Base-by-base conservation (phyloP, 192 early-diverging fungal species). In the Backusella liffmaniae region DNA sequence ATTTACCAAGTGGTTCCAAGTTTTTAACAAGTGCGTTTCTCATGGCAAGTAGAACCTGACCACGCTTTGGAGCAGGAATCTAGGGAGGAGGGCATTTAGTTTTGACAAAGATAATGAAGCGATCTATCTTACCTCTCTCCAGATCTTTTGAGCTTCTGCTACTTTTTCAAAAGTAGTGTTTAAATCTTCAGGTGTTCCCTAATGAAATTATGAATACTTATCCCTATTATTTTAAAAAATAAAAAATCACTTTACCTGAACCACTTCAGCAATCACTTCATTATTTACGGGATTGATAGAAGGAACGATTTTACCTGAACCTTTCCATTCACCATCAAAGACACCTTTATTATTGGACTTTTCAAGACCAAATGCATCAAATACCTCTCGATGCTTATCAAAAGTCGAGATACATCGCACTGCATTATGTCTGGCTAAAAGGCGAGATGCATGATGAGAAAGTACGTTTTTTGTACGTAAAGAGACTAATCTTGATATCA, bases 31-130 rank as follows among this genome's bases (percentile, higher is more conserved):
- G 87, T 34, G 91, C 91, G 67, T 94, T 90, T 66, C 96, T 88
- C 90, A 98, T 97, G 73, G 94, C 91, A 30, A 95, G 88, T 35
- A 98, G 89, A 62, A 98, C 89, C 72, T 96, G 93, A 42, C 97
- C 97, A 69, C 97, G 90, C 77, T 91, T 88, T 23, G 97, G 97
- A 32, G 92, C 91, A 15, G 97, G 95, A 59, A 91, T 79, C 82
- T 44, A 16, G 0, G 16, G 4, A 3, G 42, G n/a, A n/a, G 13
- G 13, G 13, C 37, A 3, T 39, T 39, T 39, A 44, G 86, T 78
- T 29, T 77, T 37, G 37, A 39, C 6, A 66, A 18, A 67, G 34
- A 13, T 49, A 23, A 34, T 23, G 8, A 30, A n/a, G 9, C 0
- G 0, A 0, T n/a, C 2, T 49, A 42, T 12, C 13, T 65, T 76